Evolutionary conservation across 768 basidiomycete species (phyloP).

Genomic region (Phlebiopsis gigantea): DNA sequence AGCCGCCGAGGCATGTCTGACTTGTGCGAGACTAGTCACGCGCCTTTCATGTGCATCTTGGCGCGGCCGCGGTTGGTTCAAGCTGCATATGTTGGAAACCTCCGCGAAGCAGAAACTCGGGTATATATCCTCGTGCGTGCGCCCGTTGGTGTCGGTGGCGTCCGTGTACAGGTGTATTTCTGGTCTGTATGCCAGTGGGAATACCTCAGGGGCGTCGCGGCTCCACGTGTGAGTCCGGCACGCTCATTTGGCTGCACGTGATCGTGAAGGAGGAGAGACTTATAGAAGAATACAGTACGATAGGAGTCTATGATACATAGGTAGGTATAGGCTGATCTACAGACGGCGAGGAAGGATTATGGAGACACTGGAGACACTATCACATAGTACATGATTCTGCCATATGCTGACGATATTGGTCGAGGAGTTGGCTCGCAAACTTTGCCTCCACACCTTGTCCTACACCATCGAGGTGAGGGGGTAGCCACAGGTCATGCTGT

Average conservation of each 20-base stretch:
- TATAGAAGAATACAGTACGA: neutral
- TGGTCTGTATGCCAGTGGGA: neutral
- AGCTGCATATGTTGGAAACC: no score
- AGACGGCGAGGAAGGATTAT: neutral
- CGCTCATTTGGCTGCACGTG: neutral
- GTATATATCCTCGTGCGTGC: neutral
- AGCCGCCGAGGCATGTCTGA: constrained; percentile 18
- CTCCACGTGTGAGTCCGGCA: neutral
- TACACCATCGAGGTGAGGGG: neutral
- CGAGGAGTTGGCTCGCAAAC: neutral
- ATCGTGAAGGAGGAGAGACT: neutral
- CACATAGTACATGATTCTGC: neutral
- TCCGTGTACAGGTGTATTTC: neutral
- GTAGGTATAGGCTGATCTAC: neutral
- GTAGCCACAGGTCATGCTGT: neutral
- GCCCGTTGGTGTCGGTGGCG: neutral
- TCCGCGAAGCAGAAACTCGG: no score
- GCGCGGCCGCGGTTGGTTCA: no score
- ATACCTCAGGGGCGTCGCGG: neutral
- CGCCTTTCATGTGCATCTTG: constrained; percentile 2
- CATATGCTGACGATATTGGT: neutral
- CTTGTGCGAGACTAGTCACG: constrained; percentile 15
- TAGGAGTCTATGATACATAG: neutral
- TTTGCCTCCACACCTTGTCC: neutral
- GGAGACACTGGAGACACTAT: neutral